Conservation (phyloP, 495 filamentous ascomycete species). For the Aspergillus affinis region DNA sequence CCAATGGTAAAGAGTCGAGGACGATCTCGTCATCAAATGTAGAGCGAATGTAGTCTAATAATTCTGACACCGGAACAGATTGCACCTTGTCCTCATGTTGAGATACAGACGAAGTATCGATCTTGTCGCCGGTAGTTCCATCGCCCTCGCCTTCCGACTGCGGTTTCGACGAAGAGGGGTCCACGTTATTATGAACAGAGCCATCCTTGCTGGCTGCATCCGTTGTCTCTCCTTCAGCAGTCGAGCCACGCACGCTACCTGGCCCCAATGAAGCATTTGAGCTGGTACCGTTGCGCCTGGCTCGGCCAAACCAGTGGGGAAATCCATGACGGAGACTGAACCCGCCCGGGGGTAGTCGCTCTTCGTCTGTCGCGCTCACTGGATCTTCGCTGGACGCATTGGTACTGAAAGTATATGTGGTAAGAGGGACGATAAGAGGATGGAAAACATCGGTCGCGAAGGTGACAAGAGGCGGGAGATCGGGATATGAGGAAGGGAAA, state of each 20-base stretch:
- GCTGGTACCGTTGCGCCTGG: constrained; percentile 29
- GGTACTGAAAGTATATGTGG: constrained; percentile 85
- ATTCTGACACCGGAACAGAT: constrained; percentile 34
- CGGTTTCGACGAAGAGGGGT: background rate
- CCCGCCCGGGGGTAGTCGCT: constrained; percentile 78
- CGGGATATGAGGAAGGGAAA: constrained; percentile 80
- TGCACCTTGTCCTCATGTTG: background rate
- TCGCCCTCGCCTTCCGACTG: constrained; percentile 11
- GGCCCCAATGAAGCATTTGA: constrained; percentile 38
- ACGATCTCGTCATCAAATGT: constrained; percentile 75
- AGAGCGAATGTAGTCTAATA: constrained; percentile 78
- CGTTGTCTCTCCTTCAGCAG: constrained; percentile 1
- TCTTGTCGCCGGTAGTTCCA: background rate
- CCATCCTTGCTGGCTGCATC: background rate
- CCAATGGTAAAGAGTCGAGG: constrained; percentile 74
- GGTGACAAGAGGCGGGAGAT: constrained; percentile 75
- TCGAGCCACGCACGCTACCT: constrained; percentile 33
- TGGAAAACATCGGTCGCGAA: constrained; percentile 93
- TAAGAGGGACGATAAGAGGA: constrained; percentile 84
- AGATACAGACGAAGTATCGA: background rate
- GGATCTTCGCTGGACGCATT: constrained; percentile 66
- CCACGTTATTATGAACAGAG: background rate
- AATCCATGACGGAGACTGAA: constrained; percentile 90
- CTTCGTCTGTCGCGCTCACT: constrained; percentile 76
- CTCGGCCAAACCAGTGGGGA: constrained; percentile 75